These are phyloP conservation scores for Penicillium janthinellum DNA, from an alignment of 2,329 filamentous ascomycete species.

Conservation along the genomic window DNA sequence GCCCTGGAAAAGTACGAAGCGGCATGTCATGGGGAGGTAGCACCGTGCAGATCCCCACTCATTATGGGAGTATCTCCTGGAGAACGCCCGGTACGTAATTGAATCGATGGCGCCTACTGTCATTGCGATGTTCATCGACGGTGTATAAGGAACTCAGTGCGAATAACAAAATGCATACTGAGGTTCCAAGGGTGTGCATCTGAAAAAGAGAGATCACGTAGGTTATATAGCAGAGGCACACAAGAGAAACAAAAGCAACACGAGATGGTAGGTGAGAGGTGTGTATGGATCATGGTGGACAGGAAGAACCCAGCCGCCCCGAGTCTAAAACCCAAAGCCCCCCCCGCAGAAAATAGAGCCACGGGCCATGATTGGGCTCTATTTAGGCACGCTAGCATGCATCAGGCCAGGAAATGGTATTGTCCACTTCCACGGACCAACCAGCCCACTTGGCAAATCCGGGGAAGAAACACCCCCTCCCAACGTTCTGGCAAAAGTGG, in stretches of 20 bases:
- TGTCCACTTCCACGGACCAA: background rate
- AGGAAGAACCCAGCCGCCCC: background rate
- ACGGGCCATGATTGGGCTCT: background rate
- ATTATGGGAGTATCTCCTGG: background rate
- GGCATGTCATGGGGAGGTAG: background rate
- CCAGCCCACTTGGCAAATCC: constrained; percentile 1
- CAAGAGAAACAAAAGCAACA: background rate
- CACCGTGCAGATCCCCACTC: background rate
- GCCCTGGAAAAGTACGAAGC: background rate
- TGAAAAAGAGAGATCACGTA: background rate
- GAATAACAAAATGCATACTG: background rate
- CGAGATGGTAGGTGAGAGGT: background rate
- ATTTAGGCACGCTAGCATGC: background rate
- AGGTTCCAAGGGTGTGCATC: background rate
- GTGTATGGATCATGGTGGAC: background rate
- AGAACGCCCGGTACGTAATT: background rate
- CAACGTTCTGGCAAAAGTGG: background rate
- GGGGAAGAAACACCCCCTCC: background rate
- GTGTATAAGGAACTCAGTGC: background rate
- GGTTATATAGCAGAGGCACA: background rate
- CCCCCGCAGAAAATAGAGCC: background rate
- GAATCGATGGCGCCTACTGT: background rate
- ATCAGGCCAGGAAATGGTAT: background rate
- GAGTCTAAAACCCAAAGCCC: background rate
- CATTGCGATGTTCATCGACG: background rate